Percentiles rank a stretch among this genome's conserved stretches.
Evolutionary conservation across 2,329 filamentous ascomycete species (phyloP).

Genomic region (Trichoderma gracile): DNA sequence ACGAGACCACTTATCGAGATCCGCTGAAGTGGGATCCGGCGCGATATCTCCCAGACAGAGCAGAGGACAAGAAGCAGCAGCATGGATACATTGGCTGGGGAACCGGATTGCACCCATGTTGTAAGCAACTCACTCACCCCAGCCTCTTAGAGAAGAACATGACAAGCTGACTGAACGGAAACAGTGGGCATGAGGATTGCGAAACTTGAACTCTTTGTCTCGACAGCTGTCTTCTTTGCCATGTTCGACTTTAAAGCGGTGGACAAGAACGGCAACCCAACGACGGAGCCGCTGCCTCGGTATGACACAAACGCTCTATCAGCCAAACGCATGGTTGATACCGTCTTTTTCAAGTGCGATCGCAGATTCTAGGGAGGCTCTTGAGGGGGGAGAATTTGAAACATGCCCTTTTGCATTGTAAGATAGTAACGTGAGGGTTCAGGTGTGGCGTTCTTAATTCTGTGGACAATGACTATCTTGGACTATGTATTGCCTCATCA

Average conservation of each 20-base stretch:
- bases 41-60: slow-evolving; percentile 48
- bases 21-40: slow-evolving; percentile 52
- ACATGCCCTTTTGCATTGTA: background rate
- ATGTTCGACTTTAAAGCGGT: slow-evolving; percentile 49
- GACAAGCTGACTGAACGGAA: too few species aligned
- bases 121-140: slow-evolving; percentile 29
- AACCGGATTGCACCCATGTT: slow-evolving; percentile 40
- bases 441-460: background rate
- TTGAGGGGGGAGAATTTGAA: background rate
- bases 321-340: background rate
- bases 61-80: slow-evolving; percentile 44
- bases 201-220: slow-evolving; percentile 54
- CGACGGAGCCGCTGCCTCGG: slow-evolving; percentile 22
- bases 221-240: slow-evolving; percentile 51
- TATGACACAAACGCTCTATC: slow-evolving; percentile 24
- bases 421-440: background rate
- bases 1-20: slow-evolving; percentile 51
- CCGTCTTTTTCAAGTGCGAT: slow-evolving; percentile 17
- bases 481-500: background rate
- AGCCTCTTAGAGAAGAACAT: too few species aligned
- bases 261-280: slow-evolving; percentile 42
- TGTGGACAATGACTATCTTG: background rate
- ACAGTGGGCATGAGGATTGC: slow-evolving; percentile 43
- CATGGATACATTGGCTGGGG: slow-evolving; percentile 42
- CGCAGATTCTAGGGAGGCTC: slow-evolving; percentile 2